phyloP scores from a whole-genome alignment of 2,329 filamentous ascomycete genomes.

The Aureobasidium sp. region DNA sequence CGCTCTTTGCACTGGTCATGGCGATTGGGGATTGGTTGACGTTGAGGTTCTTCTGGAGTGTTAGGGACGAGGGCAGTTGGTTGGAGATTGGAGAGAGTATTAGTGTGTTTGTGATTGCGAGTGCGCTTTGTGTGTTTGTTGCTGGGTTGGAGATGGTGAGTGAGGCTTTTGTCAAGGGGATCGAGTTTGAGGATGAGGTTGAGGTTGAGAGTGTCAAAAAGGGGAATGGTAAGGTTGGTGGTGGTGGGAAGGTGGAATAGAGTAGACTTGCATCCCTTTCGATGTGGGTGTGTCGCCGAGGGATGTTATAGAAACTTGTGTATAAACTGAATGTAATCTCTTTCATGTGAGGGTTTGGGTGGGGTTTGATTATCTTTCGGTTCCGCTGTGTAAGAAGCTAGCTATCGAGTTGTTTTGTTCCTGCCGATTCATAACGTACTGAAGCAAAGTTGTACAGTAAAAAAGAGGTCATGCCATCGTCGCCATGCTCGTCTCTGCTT shows the following conservation, averaged over 20 bases:
- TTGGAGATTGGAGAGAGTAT: conserved; percentile 96
- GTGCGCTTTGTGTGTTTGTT: conserved; percentile 81
- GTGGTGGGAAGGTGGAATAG: conserved; percentile 4
- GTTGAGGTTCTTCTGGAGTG: conserved; percentile 95
- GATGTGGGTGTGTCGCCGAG: background rate
- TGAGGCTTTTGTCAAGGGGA: conserved; percentile 70
- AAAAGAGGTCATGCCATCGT: conserved; percentile 6
- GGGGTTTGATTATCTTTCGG: background rate
- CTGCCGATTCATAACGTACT: background rate
- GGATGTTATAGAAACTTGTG: background rate
- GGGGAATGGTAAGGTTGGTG: background rate
- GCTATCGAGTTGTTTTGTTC: background rate
- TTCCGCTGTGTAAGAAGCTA: background rate
- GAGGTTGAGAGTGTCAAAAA: conserved; percentile 8
- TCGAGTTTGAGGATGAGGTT: conserved; percentile 51
- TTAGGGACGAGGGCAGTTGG: conserved; percentile 94
- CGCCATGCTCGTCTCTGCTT: background rate
- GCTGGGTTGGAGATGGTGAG: conserved; percentile 79
- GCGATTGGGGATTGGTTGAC: conserved; percentile 85
- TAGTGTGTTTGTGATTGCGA: conserved; percentile 90
- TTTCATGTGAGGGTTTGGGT: background rate
- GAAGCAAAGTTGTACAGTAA: background rate
- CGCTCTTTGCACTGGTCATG: conserved; percentile 92
- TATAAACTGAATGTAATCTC: background rate
- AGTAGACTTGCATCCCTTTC: background rate